Base-by-base conservation (phyloP, 1,139 yeast genomes). In the Meyerozyma sp. region DNA sequence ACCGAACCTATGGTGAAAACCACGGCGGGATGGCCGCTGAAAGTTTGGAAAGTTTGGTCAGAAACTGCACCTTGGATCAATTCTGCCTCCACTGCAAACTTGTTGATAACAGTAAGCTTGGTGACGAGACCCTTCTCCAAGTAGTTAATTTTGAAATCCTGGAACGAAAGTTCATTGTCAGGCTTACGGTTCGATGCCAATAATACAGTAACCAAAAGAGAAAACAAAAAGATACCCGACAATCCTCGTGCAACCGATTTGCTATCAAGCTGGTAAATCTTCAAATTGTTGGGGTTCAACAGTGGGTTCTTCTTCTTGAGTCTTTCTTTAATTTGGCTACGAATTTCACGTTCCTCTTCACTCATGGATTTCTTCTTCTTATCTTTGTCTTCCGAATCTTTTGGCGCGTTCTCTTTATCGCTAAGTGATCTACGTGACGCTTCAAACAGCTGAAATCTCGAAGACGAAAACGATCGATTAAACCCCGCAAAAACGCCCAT, bases 41-140 rank as follows among this genome's bases (percentile, higher is more conserved):
- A 48, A 10, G 73, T 65, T 45, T 63, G 66, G 58, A 63, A 54
- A 46, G 78, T 63, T 49, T 67, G 66, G 54, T 68, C 65, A 49
- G 73, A 57, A 52, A 64, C 57, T 45, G 82, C 89, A 16, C 79
- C 77, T 11, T 77, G 83, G 49, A 84, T 82, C 48, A 86, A 65
- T 44, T 80, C 76, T 4, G 87, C 88, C 53, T 86, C 89, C 0
- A 88, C 98, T n/a, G 78, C 70, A 45, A 77, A 74, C 55, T 82
- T 82, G 65, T 91, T 91, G 34, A 90, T 76, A 32, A 93, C 97
- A 18, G 75, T 75, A 39, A 93, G 73, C 49, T 78, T 80, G 46
- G 82, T 80, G 26, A 93, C 98, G 40, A 85, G 70, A 4, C 97
- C 97, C 54, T 82, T 84, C 52, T 87, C 94, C 39, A 93, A 73